Conservation (phyloP, 345 rosid species). For the Pistacia integerrima region DNA sequence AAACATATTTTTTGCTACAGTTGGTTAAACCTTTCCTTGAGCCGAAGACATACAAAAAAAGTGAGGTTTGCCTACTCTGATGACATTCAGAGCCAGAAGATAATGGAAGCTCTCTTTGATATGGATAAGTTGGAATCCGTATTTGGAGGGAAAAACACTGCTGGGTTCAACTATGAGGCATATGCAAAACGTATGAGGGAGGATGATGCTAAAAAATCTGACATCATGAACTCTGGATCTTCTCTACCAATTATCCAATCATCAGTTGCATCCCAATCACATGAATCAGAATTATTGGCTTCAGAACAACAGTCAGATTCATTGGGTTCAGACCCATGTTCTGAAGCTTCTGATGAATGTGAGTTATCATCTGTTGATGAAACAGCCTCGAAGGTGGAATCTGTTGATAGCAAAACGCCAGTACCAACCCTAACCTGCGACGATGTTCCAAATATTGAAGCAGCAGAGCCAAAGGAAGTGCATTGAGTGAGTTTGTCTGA, state of each 20-base stretch:
- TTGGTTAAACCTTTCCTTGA: conserved; percentile 72
- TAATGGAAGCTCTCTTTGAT: conserved; percentile 58
- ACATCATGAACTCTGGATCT: conserved; percentile 8
- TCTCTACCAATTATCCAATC: conserved; percentile 6
- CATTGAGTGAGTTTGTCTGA: conserved; percentile 1
- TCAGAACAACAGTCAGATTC: background rate
- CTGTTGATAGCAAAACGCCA: conserved; percentile 4
- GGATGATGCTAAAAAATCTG: conserved; percentile 41
- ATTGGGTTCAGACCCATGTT: conserved; percentile 4
- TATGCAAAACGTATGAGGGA: conserved; percentile 55
- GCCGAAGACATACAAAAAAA: conserved; percentile 62
- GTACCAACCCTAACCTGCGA: conserved; percentile 1
- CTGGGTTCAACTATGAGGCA: conserved; percentile 40
- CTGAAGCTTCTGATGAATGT: conserved; percentile 23
- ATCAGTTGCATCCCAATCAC: conserved; percentile 18
- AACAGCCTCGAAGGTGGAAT: conserved; percentile 9
- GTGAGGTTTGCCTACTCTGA: conserved; percentile 57
- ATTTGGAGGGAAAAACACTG: conserved; percentile 59
- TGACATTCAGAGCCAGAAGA: conserved; percentile 45
- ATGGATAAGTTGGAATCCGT: conserved; percentile 56
- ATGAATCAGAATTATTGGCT: background rate
- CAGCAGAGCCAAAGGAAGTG: conserved; percentile 3
- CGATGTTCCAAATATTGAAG: conserved; percentile 16
- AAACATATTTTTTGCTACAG: conserved; percentile 30
- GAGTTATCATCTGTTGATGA: conserved; percentile 22